A percentile compares a stretch with the other conserved stretches of the same genome.
phyloP scores from a whole-genome alignment of 1,284 basidiomycete genomes.

The Pisolithus thermaeus region DNA sequence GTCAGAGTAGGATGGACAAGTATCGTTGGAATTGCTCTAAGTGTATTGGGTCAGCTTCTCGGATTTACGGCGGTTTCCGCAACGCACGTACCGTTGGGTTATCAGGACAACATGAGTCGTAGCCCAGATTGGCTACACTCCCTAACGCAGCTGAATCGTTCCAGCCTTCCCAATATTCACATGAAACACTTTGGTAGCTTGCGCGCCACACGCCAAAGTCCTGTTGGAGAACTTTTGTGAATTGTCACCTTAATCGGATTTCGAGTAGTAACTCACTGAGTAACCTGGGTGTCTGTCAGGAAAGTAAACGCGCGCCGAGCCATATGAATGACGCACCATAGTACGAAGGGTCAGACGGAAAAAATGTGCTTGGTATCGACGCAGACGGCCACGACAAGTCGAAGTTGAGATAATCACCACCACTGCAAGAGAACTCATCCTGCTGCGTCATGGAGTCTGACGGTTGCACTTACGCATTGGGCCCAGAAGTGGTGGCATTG shows the following conservation, averaged over 20 bases:
- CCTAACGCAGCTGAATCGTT: conserved; percentile 58
- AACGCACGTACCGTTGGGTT: conserved; percentile 49
- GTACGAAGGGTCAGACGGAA: conserved; percentile 59
- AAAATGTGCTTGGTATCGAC: conserved; percentile 66
- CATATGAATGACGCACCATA: conserved; percentile 38
- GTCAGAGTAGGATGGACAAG: conserved; percentile 71
- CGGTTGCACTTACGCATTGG: conserved; percentile 48
- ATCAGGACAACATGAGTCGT: conserved; percentile 63
- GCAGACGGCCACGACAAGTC: conserved; percentile 69
- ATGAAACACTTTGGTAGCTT: conserved; percentile 57
- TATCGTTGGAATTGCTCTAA: conserved; percentile 45
- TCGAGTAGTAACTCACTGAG: conserved; percentile 28
- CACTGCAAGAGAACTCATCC: conserved; percentile 33
- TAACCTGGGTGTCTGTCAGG: conserved; percentile 31
- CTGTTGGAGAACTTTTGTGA: conserved; percentile 27
- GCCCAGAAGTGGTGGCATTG: conserved; percentile 50
- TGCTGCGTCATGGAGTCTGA: neutral
- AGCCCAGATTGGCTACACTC: conserved; percentile 49
- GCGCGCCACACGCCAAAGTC: conserved; percentile 83
- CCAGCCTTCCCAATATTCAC: conserved; percentile 57
- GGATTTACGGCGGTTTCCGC: neutral
- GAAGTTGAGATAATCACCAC: conserved; percentile 65
- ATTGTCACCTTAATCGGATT: neutral
- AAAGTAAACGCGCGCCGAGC: neutral
- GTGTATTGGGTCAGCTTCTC: conserved; percentile 3